phyloP scores from a whole-genome alignment of 169 alveolate species.

The Plasmodium yoelii region DNA sequence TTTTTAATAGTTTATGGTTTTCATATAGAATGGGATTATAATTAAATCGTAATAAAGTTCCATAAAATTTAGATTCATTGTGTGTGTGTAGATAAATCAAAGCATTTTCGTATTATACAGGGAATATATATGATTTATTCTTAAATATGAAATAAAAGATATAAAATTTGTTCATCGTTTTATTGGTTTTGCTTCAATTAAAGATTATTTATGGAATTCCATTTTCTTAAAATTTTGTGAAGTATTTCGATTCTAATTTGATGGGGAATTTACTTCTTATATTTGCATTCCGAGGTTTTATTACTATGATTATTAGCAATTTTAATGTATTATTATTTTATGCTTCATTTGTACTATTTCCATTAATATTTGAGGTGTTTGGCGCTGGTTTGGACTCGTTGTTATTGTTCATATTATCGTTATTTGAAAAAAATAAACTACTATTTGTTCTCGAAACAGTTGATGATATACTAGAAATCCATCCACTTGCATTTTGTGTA shows the following conservation, averaged over 20 bases:
- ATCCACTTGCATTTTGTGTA: slow-evolving; percentile 76
- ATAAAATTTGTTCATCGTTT: not conserved
- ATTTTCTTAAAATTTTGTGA: too few species aligned
- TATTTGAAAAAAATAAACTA: slow-evolving; percentile 58
- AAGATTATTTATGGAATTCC: too few species aligned
- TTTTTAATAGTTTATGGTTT: too few species aligned
- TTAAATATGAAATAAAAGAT: not conserved
- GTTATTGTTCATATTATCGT: slow-evolving; percentile 9
- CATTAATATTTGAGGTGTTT: not conserved
- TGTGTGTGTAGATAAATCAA: not conserved
- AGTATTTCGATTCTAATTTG: too few species aligned
- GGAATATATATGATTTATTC: not conserved
- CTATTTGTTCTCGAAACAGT: slow-evolving; percentile 62
- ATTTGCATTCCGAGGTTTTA: too few species aligned
- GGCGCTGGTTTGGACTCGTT: not conserved
- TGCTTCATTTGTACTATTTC: not conserved
- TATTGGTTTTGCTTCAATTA: too few species aligned
- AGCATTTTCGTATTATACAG: not conserved
- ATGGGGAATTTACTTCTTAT: too few species aligned
- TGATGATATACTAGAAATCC: slow-evolving; percentile 73
- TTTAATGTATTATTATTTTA: too few species aligned
- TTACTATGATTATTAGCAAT: too few species aligned
- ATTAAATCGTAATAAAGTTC: not conserved
- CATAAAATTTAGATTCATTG: not conserved
- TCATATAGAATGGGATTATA: too few species aligned